A percentile compares a stretch with the other conserved stretches of the same genome.
Conservation (phyloP, 495 filamentous ascomycete genomes). For the Haplographium delicatum region DNA sequence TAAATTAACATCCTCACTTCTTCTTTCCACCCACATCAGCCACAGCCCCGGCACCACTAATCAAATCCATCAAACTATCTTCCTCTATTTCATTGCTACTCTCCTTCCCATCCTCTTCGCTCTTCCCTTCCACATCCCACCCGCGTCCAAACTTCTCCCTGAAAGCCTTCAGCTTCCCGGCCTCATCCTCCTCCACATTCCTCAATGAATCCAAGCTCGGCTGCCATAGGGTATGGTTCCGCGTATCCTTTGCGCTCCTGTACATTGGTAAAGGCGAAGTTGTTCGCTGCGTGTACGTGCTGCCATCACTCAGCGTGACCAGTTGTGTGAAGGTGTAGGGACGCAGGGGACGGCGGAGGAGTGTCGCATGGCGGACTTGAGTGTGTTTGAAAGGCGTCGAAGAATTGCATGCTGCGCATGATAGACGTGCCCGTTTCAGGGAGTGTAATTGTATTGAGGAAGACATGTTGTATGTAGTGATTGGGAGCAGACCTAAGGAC, state of each 20-base stretch:
- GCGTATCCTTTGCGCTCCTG: conserved; percentile 72
- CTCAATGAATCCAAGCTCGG: conserved; percentile 68
- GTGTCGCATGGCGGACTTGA: conserved; percentile 73
- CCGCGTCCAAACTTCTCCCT: conserved; percentile 73
- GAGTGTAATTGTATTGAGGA: not conserved
- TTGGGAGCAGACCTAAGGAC: not conserved
- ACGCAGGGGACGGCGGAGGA: conserved; percentile 78
- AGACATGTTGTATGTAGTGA: not conserved
- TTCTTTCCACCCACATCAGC: not conserved
- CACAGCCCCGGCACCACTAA: conserved; percentile 55
- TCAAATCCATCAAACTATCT: conserved; percentile 56
- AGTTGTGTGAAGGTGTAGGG: conserved; percentile 98
- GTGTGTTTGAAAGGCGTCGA: conserved; percentile 15
- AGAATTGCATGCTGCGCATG: not conserved
- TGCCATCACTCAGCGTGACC: conserved; percentile 88
- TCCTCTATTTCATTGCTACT: conserved; percentile 15
- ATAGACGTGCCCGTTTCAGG: not conserved
- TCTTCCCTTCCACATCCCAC: conserved; percentile 54
- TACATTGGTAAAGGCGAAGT: conserved; percentile 77
- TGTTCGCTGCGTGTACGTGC: conserved; percentile 80
- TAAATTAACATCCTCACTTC: not conserved
- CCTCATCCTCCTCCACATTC: conserved; percentile 93
- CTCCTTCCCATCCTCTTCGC: conserved; percentile 19
- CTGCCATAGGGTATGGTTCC: conserved; percentile 89
- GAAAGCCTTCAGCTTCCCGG: conserved; percentile 82